Evolutionary conservation across 495 filamentous ascomycete species (phyloP), one percentile per base, ranked within the genome.

Genomic region (Penicillium robsamsonii): DNA sequence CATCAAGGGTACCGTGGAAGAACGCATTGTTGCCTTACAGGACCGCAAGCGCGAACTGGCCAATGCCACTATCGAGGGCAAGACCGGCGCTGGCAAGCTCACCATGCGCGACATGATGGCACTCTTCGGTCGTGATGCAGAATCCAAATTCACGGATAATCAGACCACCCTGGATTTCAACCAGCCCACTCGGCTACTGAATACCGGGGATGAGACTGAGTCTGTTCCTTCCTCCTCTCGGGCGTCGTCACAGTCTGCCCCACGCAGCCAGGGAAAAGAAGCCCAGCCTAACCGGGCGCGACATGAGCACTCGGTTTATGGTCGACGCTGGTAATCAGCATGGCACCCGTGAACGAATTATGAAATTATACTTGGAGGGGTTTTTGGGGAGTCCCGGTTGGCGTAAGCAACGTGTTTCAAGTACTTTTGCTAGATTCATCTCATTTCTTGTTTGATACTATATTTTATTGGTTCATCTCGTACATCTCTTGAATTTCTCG

Each of bases 61-160:
- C 24, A 86, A 89, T 60, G 81, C 87, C 53, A 87, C 91, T 12
- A 89, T 96, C 56, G 91, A 92, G 65, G 88, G 91, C 67, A 88
- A 87, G 71, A 84, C 83, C 27, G 84, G 87, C 22, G 81, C 79
- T 7, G 81, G 83, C 57, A 97, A 97, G 69, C 74, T 98, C 49
- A 90, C 86, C 54, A 87, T 97, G 85, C 87, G 90, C 63, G 94
- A 98, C 76, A 96, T 98, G 64, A 74, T 98, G 75, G 83, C 87
- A 4, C 76, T 98, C 49, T 98, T 98, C 68, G 84, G 84, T 56
- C 85, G 87, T 33, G 89, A 94, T 73, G 86, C 86, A 0, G 86
- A 88, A 56, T 61, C 63, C n/a, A 63, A 67, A 24, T 78, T 70
- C 64, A 67, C 60, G 5, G 65, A 69, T 35, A 70, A 70, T 12